These are phyloP conservation scores for Solanum pimpinellifolium DNA, from an alignment of 257 asterid species.

Conservation along the genomic window DNA sequence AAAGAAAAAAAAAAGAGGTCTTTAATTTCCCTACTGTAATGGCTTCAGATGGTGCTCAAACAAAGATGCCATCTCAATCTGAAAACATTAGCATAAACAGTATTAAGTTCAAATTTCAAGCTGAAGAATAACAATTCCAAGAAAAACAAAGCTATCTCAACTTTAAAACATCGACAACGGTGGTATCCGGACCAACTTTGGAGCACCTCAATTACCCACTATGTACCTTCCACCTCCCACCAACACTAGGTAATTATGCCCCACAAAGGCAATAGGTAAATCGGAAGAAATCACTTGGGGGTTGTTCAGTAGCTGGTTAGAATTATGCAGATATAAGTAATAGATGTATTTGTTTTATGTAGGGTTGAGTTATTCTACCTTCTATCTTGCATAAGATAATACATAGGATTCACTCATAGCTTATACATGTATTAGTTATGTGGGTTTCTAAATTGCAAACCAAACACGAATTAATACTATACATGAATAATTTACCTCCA, in stretches of 20 bases:
- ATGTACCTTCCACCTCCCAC: neutral
- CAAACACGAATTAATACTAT: neutral
- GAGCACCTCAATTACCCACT: neutral
- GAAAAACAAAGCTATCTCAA: neutral
- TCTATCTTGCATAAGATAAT: neutral
- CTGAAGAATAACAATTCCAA: neutral
- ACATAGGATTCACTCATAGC: neutral
- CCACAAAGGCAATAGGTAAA: neutral
- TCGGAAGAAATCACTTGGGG: neutral
- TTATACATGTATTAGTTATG: neutral
- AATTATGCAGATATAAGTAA: neutral
- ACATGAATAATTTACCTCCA: neutral
- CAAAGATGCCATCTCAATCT: slow-evolving; percentile 95
- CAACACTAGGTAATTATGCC: neutral
- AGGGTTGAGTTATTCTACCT: neutral
- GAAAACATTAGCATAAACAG: slow-evolving; percentile 13
- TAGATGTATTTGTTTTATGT: neutral
- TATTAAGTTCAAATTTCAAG: neutral
- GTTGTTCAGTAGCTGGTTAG: neutral
- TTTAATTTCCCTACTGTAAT: neutral
- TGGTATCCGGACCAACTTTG: neutral
- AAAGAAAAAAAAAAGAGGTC: neutral
- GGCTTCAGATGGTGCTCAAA: slow-evolving; percentile 73
- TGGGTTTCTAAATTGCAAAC: neutral
- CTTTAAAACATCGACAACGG: neutral